Evolutionary conservation across 495 filamentous ascomycete genomes (phyloP), one percentile per base, ranked within the genome.

Genomic region (Pyrenula massariospora): DNA sequence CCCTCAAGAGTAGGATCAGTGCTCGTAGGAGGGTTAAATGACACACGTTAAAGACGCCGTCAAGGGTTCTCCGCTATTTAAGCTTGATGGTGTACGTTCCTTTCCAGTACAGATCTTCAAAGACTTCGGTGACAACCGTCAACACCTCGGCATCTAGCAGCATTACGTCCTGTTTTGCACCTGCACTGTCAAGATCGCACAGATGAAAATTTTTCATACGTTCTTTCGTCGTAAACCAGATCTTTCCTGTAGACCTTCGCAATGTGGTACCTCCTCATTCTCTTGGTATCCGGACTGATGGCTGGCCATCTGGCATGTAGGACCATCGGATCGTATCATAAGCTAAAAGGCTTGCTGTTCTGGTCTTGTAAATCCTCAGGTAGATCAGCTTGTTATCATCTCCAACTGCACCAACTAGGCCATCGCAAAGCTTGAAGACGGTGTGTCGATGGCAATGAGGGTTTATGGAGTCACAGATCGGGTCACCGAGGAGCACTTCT

Each of bases 161-260:
- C 92, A 97, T 96, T 15, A 86, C 67, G 64, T 96, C 92, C 68
- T 89, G 93, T 25, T 73, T 69, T 19, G 11, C 11, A 58, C 91
- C 91, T 22, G 91, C 92, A 72, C 96, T 91, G 68, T 97, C 92
- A 66, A 96, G 94, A 70, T 97, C 92, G 70, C 91, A 96, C 75
- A 96, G 92, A 69, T 95, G 94, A 70, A 98, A 96, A 69, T 98
- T 91, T 58, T 92, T 80, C 87, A 96, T 93, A 3, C 89, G 81
- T 53, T 92, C 93, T 66, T 91, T 91, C 54, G 81, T 85, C 76
- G 92, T 87, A 55, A 86, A 85, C 85, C 67, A 88, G 85, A 69
- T 91, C 87, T 64, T 87, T 69, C 57, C 87, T 78, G 73, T 90
- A 92, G 42, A 94, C 89, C 70, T 93, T 93, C 56, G 88, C 88